Percentiles rank a stretch among this genome's conserved stretches.
phyloP scores from a whole-genome alignment of 1,284 basidiomycete genomes.

The Puccinia polysora region DNA sequence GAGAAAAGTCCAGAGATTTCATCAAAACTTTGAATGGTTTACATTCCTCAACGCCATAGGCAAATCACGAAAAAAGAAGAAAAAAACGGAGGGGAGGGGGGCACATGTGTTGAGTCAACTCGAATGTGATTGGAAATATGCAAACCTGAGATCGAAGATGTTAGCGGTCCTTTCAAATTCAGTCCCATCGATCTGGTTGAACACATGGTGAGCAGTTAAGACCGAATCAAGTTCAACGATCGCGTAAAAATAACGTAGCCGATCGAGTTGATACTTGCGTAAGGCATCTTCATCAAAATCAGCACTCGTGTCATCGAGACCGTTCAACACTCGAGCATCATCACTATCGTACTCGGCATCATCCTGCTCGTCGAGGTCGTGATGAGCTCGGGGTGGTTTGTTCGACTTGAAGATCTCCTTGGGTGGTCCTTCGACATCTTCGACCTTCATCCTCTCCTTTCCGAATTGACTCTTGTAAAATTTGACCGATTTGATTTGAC shows the following conservation, averaged over 20 bases:
- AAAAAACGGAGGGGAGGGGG: background rate
- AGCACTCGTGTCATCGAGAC: too few relatives aligned
- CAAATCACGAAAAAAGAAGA: background rate
- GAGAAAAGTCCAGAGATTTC: background rate
- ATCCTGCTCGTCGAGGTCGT: slow-evolving; percentile 51
- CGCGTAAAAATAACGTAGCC: slow-evolving; percentile 93
- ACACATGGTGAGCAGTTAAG: slow-evolving; percentile 73
- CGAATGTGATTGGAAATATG: too few relatives aligned
- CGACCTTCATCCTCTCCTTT: slow-evolving; percentile 75
- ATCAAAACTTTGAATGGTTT: background rate
- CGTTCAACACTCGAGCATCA: too few relatives aligned
- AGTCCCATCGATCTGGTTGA: slow-evolving; percentile 82
- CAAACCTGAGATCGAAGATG: slow-evolving; percentile 72
- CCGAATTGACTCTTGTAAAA: slow-evolving; percentile 94
- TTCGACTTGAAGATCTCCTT: slow-evolving; percentile 70
- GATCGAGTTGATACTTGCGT: slow-evolving; percentile 86
- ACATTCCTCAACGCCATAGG: background rate
- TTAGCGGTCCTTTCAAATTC: slow-evolving; percentile 97
- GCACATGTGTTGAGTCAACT: too few relatives aligned
- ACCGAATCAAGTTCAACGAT: slow-evolving; percentile 81
- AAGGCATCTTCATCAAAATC: slow-evolving; percentile 79
- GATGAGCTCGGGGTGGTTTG: slow-evolving; percentile 52
- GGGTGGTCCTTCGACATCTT: slow-evolving; percentile 87
- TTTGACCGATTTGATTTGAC: slow-evolving; percentile 68
- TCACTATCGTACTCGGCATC: slow-evolving; percentile 51